A percentile compares a stretch with the other conserved stretches of the same genome.
Conservation (phyloP, 1,284 basidiomycete genomes). For the Rhodotorula sp. region DNA sequence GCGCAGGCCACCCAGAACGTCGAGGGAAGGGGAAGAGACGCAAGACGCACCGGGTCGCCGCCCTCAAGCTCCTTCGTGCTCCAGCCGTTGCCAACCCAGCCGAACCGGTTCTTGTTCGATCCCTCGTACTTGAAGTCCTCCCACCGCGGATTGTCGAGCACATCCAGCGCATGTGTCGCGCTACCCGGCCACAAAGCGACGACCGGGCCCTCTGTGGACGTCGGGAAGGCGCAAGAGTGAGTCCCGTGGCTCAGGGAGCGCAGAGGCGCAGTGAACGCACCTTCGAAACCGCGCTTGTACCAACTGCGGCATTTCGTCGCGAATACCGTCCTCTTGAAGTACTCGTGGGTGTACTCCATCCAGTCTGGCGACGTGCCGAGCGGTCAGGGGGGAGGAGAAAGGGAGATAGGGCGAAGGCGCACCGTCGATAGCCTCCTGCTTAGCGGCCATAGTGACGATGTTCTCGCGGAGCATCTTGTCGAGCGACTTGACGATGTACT, state of each 20-base stretch:
- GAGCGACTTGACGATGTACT: slow-evolving; percentile 54
- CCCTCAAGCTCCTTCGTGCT: slow-evolving; percentile 17
- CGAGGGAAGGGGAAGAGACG: background rate
- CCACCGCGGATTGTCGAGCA: slow-evolving; percentile 63
- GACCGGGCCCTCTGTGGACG: slow-evolving; percentile 59
- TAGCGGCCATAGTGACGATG: slow-evolving; percentile 49
- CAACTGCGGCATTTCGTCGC: slow-evolving; percentile 64
- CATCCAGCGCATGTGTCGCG: slow-evolving; percentile 55
- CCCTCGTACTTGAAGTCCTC: slow-evolving; percentile 61
- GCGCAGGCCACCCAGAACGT: background rate
- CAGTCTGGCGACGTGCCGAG: background rate
- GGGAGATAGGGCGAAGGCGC: slow-evolving; percentile 45
- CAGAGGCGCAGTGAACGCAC: background rate
- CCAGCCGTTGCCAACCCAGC: slow-evolving; percentile 33
- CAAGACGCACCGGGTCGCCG: slow-evolving; percentile 10
- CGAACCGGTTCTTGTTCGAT: slow-evolving; percentile 22
- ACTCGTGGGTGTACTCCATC: slow-evolving; percentile 14
- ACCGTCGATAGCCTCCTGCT: slow-evolving; percentile 60
- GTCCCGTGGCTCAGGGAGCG: background rate
- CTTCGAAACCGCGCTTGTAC: slow-evolving; percentile 63
- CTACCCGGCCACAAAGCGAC: slow-evolving; percentile 61
- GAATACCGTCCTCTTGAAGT: slow-evolving; percentile 60
- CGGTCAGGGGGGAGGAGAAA: too few relatives aligned
- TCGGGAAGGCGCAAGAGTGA: background rate
- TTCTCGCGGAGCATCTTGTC: slow-evolving; percentile 64